Percentiles rank a stretch among this genome's conserved stretches.
phyloP scores from a whole-genome alignment of 2,329 filamentous ascomycete species.

The Claviceps monticola region DNA sequence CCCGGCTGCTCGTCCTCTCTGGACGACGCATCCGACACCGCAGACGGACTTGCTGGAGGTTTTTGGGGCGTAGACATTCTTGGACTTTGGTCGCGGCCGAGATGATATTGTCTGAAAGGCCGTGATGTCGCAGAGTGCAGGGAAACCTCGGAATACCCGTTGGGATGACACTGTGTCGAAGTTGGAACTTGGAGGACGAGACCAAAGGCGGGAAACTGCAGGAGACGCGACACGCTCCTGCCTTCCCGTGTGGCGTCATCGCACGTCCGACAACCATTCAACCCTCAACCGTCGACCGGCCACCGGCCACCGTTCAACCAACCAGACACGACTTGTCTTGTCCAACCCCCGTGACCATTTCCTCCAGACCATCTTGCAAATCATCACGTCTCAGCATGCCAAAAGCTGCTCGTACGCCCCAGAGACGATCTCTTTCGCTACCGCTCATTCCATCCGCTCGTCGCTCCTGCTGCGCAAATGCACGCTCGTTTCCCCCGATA shows the following conservation, averaged over 20 bases:
- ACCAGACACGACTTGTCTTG: not conserved
- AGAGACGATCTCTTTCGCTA: not conserved
- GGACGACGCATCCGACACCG: not conserved
- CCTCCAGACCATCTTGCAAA: constrained; percentile 1
- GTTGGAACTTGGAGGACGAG: not conserved
- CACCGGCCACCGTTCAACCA: not conserved
- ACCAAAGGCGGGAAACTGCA: not conserved
- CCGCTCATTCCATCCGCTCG: not conserved
- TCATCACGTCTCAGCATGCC: not conserved
- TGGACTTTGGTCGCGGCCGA: not conserved
- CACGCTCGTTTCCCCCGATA: not conserved
- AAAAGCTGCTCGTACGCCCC: not conserved
- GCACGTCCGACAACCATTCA: not conserved
- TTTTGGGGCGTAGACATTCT: constrained; percentile 8
- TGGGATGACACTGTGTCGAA: too few relatives aligned
- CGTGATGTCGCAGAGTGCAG: too few relatives aligned
- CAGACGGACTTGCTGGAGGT: constrained; percentile 4
- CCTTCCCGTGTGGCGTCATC: constrained; percentile 3
- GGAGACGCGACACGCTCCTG: not conserved
- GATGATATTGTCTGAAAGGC: not conserved
- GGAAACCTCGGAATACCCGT: too few relatives aligned
- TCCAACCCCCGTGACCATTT: constrained; percentile 2
- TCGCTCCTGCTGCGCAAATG: not conserved
- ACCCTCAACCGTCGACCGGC: not conserved
- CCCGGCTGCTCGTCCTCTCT: constrained; percentile 6